These are phyloP conservation scores for Tylopilus cervinicoccineus DNA, from an alignment of 768 basidiomycete species.

Conservation along the genomic window DNA sequence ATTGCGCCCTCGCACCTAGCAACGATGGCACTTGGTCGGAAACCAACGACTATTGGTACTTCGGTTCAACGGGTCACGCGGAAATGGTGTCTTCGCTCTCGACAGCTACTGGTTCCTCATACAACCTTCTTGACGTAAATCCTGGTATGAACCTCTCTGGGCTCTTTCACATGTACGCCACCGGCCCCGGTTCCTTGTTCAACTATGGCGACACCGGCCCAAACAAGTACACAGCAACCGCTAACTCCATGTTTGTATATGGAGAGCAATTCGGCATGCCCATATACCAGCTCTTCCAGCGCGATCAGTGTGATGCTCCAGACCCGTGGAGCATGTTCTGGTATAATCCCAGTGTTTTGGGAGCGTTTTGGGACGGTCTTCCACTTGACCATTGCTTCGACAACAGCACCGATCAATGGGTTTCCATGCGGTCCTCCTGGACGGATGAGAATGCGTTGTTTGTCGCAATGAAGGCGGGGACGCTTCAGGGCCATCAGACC, in stretches of 20 bases:
- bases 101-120: constrained; percentile 83
- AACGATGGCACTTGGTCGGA: constrained; percentile 90
- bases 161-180: constrained; percentile 85
- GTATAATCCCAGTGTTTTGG: constrained; percentile 80
- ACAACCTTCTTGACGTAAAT: constrained; percentile 68
- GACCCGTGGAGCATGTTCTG: constrained; percentile 91
- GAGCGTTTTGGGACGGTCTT: constrained; percentile 90
- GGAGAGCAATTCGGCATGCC: constrained; percentile 66
- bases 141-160: constrained; percentile 70
- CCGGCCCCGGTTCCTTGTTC: constrained; percentile 83
- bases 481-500: constrained; percentile 78
- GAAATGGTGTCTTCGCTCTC: constrained; percentile 83
- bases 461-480: constrained; percentile 87
- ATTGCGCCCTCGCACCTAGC: constrained; percentile 63
- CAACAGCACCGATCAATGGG: constrained; percentile 76
- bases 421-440: constrained; percentile 89
- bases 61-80: constrained; percentile 86
- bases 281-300: constrained; percentile 81
- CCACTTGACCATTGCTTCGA: constrained; percentile 82
- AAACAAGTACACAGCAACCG: constrained; percentile 93
- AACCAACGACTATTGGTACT: constrained; percentile 94
- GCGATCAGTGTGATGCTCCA: constrained; percentile 78
- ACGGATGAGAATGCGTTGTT: constrained; percentile 80
- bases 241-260: constrained; percentile 84
- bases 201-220: constrained; percentile 62